Base-by-base conservation (phyloP, 108 stramenopile genomes). In the Licmophora abbreviata region DNA sequence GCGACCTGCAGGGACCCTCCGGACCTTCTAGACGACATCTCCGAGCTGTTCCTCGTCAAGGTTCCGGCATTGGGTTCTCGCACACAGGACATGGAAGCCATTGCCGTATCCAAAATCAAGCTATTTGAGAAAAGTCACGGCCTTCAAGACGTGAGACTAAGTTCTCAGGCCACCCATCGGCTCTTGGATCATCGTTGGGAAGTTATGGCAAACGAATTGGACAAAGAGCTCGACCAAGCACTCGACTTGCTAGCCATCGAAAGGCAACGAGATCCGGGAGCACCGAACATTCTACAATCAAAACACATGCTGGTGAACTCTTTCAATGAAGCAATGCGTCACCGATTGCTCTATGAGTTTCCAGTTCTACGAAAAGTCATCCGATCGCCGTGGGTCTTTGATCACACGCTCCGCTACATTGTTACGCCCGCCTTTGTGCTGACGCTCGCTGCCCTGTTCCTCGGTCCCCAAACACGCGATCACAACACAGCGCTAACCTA, bases 121-220 rank as follows among this genome's bases (percentile, higher is more conserved):
- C 27, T 26, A 1, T 22, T 62, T 2, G 60, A 67, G 21, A 14
- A 20, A 1, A 48, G 8, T 2, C 49, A 46, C 33, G 61, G 45
- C 21, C 31, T 67, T 32, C 18, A 25, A 10, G 27, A 67, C 24
- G 60, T 67, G 3, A 11, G 29, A 12, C 45, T 67, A 29, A 46
- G 53, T 27, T 45, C 54, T 35, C 60, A 67, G 32, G 66, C 53
- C 18, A 34, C 23, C 8, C 66, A 67, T 5, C 30, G 29, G 24
- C 45, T 67, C n/a, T 33, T 67, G 4, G 66, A 67, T 48, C 66
- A 67, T 38, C 32, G 27, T 3, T 67, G 66, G 66, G 60, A 46
- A 35, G 23, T 61, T 14, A 54, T 26, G 21, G 59, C 60, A 21
- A 22, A 29, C 29, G 64, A 66, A 54, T 29, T 66, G 34, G 64